Evolutionary conservation across 2,329 filamentous ascomycete genomes (phyloP), one percentile per base, ranked within the genome.

Genomic region (Volutella citrinella): DNA sequence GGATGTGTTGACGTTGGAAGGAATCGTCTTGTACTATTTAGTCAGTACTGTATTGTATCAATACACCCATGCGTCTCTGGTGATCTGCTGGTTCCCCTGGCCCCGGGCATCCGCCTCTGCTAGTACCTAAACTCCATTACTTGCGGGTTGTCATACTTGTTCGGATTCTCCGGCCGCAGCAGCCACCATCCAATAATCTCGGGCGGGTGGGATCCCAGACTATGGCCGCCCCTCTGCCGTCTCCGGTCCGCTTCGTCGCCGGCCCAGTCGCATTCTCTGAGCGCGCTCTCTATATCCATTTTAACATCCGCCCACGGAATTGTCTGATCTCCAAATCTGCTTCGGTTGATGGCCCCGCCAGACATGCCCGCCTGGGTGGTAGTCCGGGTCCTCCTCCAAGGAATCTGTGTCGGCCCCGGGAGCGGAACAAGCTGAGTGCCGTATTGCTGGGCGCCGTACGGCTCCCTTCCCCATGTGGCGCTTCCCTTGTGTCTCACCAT

Each of bases 381-480:
- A 4, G 42, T 43, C 8, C 40, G 32, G 4, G 23, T 28, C 4
- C 36, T 48, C 11, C 47, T 48, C 51, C 51, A 59, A 1, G 55
- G 55, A 10, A 60, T 47, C 13, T 30, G 30, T 6, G 45, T 42
- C 1, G 23, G 13, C 10, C 33, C 34, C 2, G 55, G 51, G 5
- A 61, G 39, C 4, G 32, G 27, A 5, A 34, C 22, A 10, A 57
- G 36, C 6, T 48, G 21, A 10, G 48, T 43, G 2, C 32, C 26
- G 12, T 49, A 47, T 7, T 33, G 17, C 9, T 40, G 31, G 2
- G 47, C 45, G 3, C 44, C 42, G n/a, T 43, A 52, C 3, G 55
- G 55, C 19, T 60, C 55, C 5, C 54, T 42, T 1, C 51, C 54
- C 40, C 43, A 53, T 9, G 46, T 49, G 17, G 49, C 32, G 11